These are phyloP conservation scores for Fraxinus angustifolia DNA, from an alignment of 305 asterid species.

Conservation along the genomic window DNA sequence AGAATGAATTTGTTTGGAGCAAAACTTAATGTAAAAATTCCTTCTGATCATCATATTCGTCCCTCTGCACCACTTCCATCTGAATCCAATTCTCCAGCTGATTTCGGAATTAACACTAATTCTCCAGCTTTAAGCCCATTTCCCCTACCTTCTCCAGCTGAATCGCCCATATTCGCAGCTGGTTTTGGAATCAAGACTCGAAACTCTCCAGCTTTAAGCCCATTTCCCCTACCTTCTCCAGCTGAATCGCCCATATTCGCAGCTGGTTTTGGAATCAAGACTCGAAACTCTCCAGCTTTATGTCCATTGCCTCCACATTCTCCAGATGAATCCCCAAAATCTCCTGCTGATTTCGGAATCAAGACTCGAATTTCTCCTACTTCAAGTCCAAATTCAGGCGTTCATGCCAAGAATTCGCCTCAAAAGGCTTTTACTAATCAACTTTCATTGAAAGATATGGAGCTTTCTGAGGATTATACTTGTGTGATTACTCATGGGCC, in stretches of 20 bases:
- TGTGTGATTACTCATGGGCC: slow-evolving; percentile 86
- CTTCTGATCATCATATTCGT: slow-evolving; percentile 25
- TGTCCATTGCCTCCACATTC: slow-evolving; percentile 26
- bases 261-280: slow-evolving; percentile 81
- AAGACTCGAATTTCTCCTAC: not conserved
- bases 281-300: slow-evolving; percentile 36
- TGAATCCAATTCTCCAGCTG: slow-evolving; percentile 50
- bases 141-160: slow-evolving; percentile 25
- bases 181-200: slow-evolving; percentile 84
- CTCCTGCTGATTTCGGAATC: not conserved
- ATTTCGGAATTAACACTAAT: slow-evolving; percentile 76
- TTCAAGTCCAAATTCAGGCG: not conserved
- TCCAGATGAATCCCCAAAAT: not conserved
- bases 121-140: slow-evolving; percentile 35
- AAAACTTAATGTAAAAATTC: slow-evolving; percentile 70
- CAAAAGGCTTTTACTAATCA: slow-evolving; percentile 37
- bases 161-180: slow-evolving; percentile 61
- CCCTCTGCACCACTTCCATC: slow-evolving; percentile 60
- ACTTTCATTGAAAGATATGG: slow-evolving; percentile 75
- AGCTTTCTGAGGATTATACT: slow-evolving; percentile 89
- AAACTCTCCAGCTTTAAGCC: slow-evolving; percentile 34
- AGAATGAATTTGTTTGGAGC: slow-evolving; percentile 66
- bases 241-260: slow-evolving; percentile 58
- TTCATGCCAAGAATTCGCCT: slow-evolving; percentile 13
- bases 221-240: slow-evolving; percentile 26